Base-by-base conservation (phyloP, 106 monocot species). In the Apostasia shenzhenica region DNA sequence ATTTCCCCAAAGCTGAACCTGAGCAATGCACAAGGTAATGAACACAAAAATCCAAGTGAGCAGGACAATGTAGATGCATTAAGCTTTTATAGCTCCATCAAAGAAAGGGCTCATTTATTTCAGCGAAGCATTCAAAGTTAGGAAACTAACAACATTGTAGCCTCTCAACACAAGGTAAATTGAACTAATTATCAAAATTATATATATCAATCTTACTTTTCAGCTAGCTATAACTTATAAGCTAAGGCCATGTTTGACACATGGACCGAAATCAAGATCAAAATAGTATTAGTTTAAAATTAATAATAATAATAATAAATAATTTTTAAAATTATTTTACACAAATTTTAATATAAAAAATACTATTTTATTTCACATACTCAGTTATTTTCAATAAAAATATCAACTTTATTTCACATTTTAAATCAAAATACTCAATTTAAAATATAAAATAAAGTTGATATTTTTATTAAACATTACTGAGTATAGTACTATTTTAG, bases 1-100 rank as follows among this genome's bases (percentile, higher is more conserved):
- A 10, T 70, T 70, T 73, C 73, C 88, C 4, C 81, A 78, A 8
- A 76, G 81, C 71, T 40, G 81, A 84, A 76, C 61, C 45, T 55
- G 55, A 53, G 58, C 52, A 75, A 71, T 66, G 13, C 45, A 54
- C 67, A 40, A 40, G 37, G 61, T 8, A 58, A 6, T 42, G 58
- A 71, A 37, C 14, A 48, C 14, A 41, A 65, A 1, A 65, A 65
- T 65, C 48, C 48, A 65, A 6, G 1, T 37, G 26, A 65, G 7
- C 61, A 80, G 44, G 51, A 72, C 41, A 78, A 84, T 63, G 48
- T 53, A 7, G 84, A 84, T 59, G 76, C 70, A 52, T 72, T 56
- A 43, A 88, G 71, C 37, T 54, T 63, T 51, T 67, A 81, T 40
- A 48, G 37, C 44, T 77, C 62, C 41, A 52, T 10, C 54, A 72